Base-by-base conservation (phyloP, 306 rosid genomes). In the Vigna mungo region DNA sequence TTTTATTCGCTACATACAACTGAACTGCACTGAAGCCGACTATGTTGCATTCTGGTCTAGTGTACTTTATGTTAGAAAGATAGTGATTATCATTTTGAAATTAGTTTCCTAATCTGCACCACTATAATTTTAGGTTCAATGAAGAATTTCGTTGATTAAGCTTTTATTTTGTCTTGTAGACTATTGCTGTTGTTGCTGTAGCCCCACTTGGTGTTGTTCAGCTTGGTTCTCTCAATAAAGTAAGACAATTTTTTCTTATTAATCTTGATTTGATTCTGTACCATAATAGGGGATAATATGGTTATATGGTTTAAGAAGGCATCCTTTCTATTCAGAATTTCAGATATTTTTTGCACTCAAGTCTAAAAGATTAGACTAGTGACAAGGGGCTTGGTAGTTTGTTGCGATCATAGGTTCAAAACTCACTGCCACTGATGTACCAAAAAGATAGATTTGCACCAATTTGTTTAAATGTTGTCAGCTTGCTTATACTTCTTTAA, bases 171-270 rank as follows among this genome's bases (percentile, higher is more conserved):
- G 58, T 78, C 74, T 36, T 87, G 84, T 65, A 96, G 98, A 96
- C 99, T 54, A 84, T 96, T 74, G 91, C 83, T 53, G 89, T 91
- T 67, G 87, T 86, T 72, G 86, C 98, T 69, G 94, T 95, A 66
- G 87, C 74, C 77, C 96, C 99, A 7, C 96, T 86, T 68, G 98
- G 99, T 39, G 93, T 96, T 87, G 85, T 96, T 79, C 99, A 92
- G 84, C 97, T 96, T 74, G 99, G 99, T 16, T 92, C 98, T 68
- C 81, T 86, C 58, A 87, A 87, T 81, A 93, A 89, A 76, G 99
- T 96, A 85, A 44, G 91, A 76, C 43, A 72, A 72, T 86, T 80
- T 71, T 64, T 58, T 9, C 32, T 27, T 47, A 84, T 39, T 48
- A 14, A 61, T 14, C 53, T 25, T 67, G 41, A 53, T 48, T 56